Evolutionary conservation across 208 protist species (phyloP).

Genomic region (Trypanosoma brucei): DNA sequence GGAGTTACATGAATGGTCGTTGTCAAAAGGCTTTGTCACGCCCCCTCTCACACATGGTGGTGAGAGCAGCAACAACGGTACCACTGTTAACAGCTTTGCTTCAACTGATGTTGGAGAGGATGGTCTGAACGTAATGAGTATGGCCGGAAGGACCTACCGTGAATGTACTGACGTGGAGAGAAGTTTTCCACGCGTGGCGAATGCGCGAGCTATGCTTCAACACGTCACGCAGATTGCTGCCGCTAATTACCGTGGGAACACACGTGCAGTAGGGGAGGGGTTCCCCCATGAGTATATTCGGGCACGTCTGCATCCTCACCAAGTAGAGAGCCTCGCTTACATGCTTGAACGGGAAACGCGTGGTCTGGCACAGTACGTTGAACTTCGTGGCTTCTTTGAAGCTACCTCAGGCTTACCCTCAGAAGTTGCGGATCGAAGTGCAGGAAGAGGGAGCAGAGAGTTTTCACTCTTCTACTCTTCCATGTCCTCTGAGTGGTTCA

Average conservation of each 20-base stretch:
- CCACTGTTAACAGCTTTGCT: background rate
- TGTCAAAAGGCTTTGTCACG: conserved; percentile 9
- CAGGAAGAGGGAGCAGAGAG: background rate
- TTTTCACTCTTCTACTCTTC: conserved; percentile 34
- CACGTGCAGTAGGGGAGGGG: conserved; percentile 11
- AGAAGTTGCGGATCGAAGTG: too few species aligned
- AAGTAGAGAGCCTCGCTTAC: conserved; percentile 39
- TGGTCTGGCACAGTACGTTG: conserved; percentile 28
- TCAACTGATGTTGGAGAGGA: too few species aligned
- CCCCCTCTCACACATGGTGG: background rate
- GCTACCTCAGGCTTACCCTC: too few species aligned
- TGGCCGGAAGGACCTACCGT: too few species aligned
- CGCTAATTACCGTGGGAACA: too few species aligned
- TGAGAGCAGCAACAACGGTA: background rate
- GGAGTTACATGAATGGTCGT: conserved; percentile 18
- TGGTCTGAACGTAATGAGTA: too few species aligned
- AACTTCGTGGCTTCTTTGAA: conserved; percentile 13
- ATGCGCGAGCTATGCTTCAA: too few species aligned
- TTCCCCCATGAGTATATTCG: conserved; percentile 29
- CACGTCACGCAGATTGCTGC: too few species aligned
- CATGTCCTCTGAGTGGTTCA: conserved; percentile 8
- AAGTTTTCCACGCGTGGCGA: too few species aligned
- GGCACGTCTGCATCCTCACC: conserved; percentile 36
- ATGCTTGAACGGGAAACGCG: conserved; percentile 33
- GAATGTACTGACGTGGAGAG: too few species aligned